Evolutionary conservation across 2,329 filamentous ascomycete species (phyloP), one percentile per base, ranked within the genome.

Genomic region (Rugonectria rugulosa): DNA sequence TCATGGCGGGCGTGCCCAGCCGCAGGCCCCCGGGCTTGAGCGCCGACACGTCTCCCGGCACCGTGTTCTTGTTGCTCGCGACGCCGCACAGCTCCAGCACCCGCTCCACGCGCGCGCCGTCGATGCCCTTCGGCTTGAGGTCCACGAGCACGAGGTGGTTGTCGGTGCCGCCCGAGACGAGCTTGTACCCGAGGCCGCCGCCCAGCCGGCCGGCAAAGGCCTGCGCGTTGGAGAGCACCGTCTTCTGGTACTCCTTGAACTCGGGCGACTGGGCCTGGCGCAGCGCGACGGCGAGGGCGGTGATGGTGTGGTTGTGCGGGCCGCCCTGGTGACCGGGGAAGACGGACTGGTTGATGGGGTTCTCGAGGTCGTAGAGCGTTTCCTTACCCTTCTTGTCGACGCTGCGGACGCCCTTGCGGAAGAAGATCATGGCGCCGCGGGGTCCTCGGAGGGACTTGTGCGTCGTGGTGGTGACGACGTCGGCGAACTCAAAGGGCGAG

Each of bases 251-350:
- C 50, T 89, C 83, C 72, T 88, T 89, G 83, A 97, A 98, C 72
- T 96, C 92, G 37, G 88, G 84, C 9, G 87, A 87, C 72, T 92
- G 90, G 5, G 91, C 91, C 77, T 98, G 94, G 79, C 96, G 93
- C 52, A 98, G 83, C 4, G 94, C 94, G 40, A 97, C 94, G 14
- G 93, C 88, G 17, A 98, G 81, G 20, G 94, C 94, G 20, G 93
- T 96, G 74, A 98, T 98, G 65, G 94, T 97, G 81, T 98, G 94
- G 81, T 98, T 98, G 80, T 98, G 94, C 45, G 94, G 94, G 21
- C 94, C 94, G 73, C 94, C 94, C 76, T 98, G 94, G 78, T 98
- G 94, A 49, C 94, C 94, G 14, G 94, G 94, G 83, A 98, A 97
- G 55, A 98, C 94, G 47, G 92, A 96, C 66, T 87, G 85, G 78